A percentile compares a stretch with the other conserved stretches of the same genome.
Evolutionary conservation across 495 filamentous ascomycete species (phyloP).

Genomic region (Cryomyces minteri): DNA sequence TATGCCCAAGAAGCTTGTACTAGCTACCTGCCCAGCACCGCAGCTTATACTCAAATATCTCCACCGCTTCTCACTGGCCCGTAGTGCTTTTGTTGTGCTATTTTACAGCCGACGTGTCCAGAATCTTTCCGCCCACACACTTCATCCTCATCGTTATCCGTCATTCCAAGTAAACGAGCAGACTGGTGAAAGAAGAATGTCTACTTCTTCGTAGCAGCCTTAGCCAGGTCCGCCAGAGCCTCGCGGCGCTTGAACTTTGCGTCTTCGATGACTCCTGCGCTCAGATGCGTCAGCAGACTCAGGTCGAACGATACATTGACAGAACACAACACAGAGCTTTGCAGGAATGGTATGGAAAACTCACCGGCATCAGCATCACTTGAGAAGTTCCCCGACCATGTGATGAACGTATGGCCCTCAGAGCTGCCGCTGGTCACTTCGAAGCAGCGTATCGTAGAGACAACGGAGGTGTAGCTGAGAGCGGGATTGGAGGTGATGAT

Average conservation of each 20-base stretch:
- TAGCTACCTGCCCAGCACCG: too few species aligned
- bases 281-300: neutral
- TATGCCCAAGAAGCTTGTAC: too few species aligned
- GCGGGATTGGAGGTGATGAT: constrained; percentile 42
- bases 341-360: constrained; percentile 6
- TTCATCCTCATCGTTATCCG: too few species aligned
- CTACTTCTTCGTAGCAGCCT: constrained; percentile 8
- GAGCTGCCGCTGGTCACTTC: constrained; percentile 38
- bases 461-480: constrained; percentile 38
- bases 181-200: too few species aligned
- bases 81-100: too few species aligned
- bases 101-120: too few species aligned
- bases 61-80: too few species aligned
- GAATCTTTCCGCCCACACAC: too few species aligned
- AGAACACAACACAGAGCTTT: too few species aligned
- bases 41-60: too few species aligned
- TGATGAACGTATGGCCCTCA: constrained; percentile 40
- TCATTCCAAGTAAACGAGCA: too few species aligned
- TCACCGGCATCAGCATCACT: constrained; percentile 49
- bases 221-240: constrained; percentile 43
- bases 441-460: constrained; percentile 43
- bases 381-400: constrained; percentile 46
- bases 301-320: too few species aligned
- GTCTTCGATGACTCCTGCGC: constrained; percentile 44
- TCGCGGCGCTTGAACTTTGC: constrained; percentile 57